Base-by-base conservation (phyloP, 2,329 filamentous ascomycete species). In the Aspergillus pseudoglaucus region DNA sequence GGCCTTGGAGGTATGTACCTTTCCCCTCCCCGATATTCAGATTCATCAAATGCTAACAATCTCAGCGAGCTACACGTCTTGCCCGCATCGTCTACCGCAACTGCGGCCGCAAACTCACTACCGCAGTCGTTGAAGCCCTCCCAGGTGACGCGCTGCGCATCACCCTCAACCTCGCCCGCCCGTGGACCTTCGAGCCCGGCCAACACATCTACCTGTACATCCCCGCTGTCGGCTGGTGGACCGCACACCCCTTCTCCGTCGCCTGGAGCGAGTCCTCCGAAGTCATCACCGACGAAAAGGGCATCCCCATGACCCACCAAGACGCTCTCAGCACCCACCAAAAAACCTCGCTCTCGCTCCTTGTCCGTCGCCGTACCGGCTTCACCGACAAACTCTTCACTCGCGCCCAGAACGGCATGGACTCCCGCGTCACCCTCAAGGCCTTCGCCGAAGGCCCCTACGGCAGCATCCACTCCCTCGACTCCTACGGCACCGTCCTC, bases 401-500 rank as follows among this genome's bases (percentile, higher is more conserved):
- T 58, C 81, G 77, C 50, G 89, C 87, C 6, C 73, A 76, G 48
- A 68, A 71, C 25, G 69, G 75, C 17, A 72, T 75, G n/a, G 67
- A 70, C 20, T 74, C 73, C 27, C 75, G 76, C 12, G 72, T 90
- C 51, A 76, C 76, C 9, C 75, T 90, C 47, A 79, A 77, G 49
- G 90, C 88, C 30, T 82, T 87, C 49, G 82, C 94, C 52, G 93
- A 97, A 71, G 93, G 93, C 0, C 91, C 93, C 0, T 97, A 97
- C 64, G 85, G 82, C 4, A 85, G 84, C 38, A 85, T 89, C 63
- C 86, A 95, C 69, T 83, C 83, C 51, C 83, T 97, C 54, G 84
- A 90, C 68, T 96, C 90, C 6, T 97, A 96, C 68, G 91, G 93
- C 35, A 93, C 94, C 39, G 83, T 85, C 40, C 81, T 98, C 53